Evolutionary conservation across 1,284 basidiomycete species (phyloP), one percentile per base, ranked within the genome.

Genomic region (Pseudozyma thailandica): DNA sequence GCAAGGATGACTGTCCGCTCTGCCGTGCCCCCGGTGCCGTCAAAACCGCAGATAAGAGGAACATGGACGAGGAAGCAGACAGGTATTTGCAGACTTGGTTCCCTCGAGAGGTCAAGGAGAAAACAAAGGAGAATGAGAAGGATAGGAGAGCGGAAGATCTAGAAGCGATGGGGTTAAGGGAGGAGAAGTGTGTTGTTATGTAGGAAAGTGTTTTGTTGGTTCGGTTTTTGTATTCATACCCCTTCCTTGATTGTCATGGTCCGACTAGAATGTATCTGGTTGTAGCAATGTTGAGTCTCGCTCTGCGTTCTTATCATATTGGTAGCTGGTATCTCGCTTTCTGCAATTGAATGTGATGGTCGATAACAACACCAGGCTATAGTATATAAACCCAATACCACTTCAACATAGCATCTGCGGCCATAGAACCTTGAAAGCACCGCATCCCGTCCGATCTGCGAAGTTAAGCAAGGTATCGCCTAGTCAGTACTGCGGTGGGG

Each of bases 21-120:
- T 98, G 94, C 82, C 57, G 80, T 4, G 61, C 75, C 1, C 63
- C 64, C 12, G 59, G 68, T 23, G 79, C 62, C 2, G 80, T 82
- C 39, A 63, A 59, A 50, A 72, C 63, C n/a, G 80, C 80, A 13
- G 79, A 81, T 44, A 64, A 63, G 4, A 39, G 54, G 30, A 82
- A 94, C 74, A 87, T 94, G 38, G 92, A 94, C 77, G 89, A 87
- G 86, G 91, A 89, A 1, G 84, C 92, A 42, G 85, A 92, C 50
- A 90, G 91, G 72, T 94, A 93, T 76, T 92, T 97, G 89, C 87
- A 90, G 68, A 89, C 91, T 63, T 97, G 93, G 93, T 97, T 98
- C 83, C 93, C 94, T 0, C 82, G 88, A 9, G 94, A 97, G 82
- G 87, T 93, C 16, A 88, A 86, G 71, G 87, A 87, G 75, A 96